Evolutionary conservation across 495 filamentous ascomycete genomes (phyloP).

Genomic region (Hyaloscypha variabilis): DNA sequence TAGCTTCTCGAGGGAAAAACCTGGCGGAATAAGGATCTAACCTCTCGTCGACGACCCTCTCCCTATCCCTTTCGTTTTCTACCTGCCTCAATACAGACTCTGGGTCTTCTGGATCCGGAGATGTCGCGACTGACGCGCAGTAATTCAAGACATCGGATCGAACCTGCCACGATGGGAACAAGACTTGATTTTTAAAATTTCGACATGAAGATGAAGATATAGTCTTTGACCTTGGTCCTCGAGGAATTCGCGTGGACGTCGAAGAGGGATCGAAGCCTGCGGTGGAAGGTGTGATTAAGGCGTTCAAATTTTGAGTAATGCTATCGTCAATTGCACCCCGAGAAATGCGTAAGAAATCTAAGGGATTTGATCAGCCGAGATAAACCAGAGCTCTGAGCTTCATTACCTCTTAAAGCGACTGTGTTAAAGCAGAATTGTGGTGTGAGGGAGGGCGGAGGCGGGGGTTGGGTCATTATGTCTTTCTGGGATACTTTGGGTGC

Average conservation of each 20-base stretch:
- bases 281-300: slow-evolving; percentile 74
- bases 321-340: slow-evolving; percentile 87
- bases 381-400: neutral
- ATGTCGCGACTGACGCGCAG: slow-evolving; percentile 86
- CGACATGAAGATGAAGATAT: slow-evolving; percentile 66
- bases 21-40: slow-evolving; percentile 90
- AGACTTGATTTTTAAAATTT: slow-evolving; percentile 73
- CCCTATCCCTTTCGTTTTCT: slow-evolving; percentile 69
- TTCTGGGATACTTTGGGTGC: slow-evolving; percentile 35
- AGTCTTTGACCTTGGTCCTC: slow-evolving; percentile 48
- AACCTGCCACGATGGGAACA: slow-evolving; percentile 88
- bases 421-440: slow-evolving; percentile 96
- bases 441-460: slow-evolving; percentile 65
- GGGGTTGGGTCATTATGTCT: slow-evolving; percentile 63
- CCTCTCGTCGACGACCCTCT: slow-evolving; percentile 83
- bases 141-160: slow-evolving; percentile 87
- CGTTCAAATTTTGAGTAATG: slow-evolving; percentile 92
- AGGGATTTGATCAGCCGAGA: too few relatives aligned
- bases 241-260: slow-evolving; percentile 56
- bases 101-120: slow-evolving; percentile 86
- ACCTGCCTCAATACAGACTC: slow-evolving; percentile 69
- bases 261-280: slow-evolving; percentile 80
- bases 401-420: slow-evolving; percentile 74
- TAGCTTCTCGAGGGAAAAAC: slow-evolving; percentile 80
- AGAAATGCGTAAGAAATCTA: slow-evolving; percentile 93